phyloP scores from a whole-genome alignment of 2,329 filamentous ascomycete genomes.

The Xylaria sp. region DNA sequence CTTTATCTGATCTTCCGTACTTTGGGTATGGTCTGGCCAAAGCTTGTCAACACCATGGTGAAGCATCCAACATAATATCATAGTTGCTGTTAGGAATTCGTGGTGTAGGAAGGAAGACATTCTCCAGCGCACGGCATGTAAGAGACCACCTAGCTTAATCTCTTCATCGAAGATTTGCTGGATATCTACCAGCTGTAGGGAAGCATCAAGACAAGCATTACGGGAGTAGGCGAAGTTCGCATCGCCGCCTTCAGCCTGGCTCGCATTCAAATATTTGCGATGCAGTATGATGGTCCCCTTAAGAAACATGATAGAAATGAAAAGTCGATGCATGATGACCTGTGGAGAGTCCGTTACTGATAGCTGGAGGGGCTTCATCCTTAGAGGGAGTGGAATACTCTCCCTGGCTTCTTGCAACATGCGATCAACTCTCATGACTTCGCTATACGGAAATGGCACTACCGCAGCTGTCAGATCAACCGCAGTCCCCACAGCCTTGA shows the following conservation, averaged over 20 bases:
- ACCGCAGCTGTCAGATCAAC: constrained; percentile 22
- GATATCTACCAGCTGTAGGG: constrained; percentile 19
- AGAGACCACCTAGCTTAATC: constrained; percentile 9
- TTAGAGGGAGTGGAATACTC: constrained; percentile 14
- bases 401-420: constrained; percentile 23
- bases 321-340: constrained; percentile 23
- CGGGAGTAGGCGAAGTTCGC: constrained; percentile 9
- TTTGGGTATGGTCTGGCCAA: constrained; percentile 11
- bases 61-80: constrained; percentile 25
- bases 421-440: constrained; percentile 25
- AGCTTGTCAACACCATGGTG: constrained; percentile 14
- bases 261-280: constrained; percentile 20
- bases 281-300: constrained; percentile 26
- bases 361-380: constrained; percentile 13
- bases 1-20: constrained; percentile 10
- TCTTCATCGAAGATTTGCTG: constrained; percentile 26
- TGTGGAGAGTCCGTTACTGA: constrained; percentile 24
- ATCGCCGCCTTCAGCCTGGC: constrained; percentile 1
- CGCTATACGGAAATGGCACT: constrained; percentile 33
- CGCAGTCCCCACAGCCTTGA: constrained; percentile 21
- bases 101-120: constrained; percentile 17
- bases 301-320: constrained; percentile 25
- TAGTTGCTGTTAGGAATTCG: constrained; percentile 25
- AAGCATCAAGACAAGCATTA: constrained; percentile 27
- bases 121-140: constrained; percentile 24